phyloP scores from a whole-genome alignment of 140 eudicot species.

The Bidens hawaiensis region DNA sequence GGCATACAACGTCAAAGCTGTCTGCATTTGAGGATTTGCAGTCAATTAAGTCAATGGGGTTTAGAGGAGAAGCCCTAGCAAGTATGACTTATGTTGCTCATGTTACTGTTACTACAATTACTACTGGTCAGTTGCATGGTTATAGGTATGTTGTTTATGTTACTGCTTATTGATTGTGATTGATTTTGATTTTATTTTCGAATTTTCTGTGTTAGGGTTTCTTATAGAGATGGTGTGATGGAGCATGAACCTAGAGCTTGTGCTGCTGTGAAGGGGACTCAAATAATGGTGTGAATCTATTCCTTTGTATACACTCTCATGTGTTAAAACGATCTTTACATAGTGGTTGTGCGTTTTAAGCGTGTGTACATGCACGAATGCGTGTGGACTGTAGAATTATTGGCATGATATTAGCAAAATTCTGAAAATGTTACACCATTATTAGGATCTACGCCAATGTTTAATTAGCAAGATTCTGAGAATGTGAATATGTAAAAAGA shows the following conservation, averaged over 20 bases:
- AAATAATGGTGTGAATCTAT: too few species aligned
- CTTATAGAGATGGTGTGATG: too few species aligned
- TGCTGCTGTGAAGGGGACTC: too few species aligned
- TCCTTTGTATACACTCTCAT: too few species aligned
- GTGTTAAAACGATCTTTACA: not conserved
- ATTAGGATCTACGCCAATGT: too few species aligned
- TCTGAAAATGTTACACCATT: not conserved
- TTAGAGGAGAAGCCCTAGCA: constrained; percentile 98
- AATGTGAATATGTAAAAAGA: not conserved
- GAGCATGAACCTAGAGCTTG: too few species aligned
- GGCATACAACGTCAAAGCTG: constrained; percentile 95
- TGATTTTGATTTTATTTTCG: not conserved
- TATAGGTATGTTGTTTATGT: constrained; percentile 51
- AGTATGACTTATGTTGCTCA: constrained; percentile 99
- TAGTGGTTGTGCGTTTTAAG: not conserved
- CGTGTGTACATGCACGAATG: too few species aligned
- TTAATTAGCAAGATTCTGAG: constrained; percentile 6
- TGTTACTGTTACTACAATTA: constrained; percentile 93
- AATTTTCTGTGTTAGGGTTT: constrained; percentile 2
- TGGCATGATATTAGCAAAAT: not conserved
- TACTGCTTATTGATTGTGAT: not conserved
- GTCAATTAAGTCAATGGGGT: constrained; percentile 93
- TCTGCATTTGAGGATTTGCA: constrained; percentile 77
- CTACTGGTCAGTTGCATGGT: constrained; percentile 88
- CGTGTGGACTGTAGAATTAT: not conserved